phyloP scores from a whole-genome alignment of 2,329 filamentous ascomycete genomes.

The Calonectria fujianensis region DNA sequence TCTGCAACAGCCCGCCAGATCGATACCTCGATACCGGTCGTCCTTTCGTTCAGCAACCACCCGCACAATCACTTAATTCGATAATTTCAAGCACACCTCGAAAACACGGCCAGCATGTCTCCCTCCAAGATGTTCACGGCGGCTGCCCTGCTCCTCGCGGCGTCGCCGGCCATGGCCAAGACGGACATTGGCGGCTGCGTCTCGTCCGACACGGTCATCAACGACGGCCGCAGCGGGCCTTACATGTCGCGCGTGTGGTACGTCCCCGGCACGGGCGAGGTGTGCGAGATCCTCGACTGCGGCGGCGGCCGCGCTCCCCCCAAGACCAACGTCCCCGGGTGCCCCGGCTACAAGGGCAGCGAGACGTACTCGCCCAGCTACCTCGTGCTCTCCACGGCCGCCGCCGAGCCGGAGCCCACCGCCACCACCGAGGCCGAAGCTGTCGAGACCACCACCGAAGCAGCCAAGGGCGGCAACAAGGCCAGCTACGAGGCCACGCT shows the following conservation, averaged over 20 bases:
- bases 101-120: slow-evolving; percentile 47
- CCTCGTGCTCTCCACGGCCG: slow-evolving; percentile 60
- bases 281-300: slow-evolving; percentile 80
- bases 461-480: background rate
- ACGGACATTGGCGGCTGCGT: slow-evolving; percentile 70
- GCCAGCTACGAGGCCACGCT: slow-evolving; percentile 47
- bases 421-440: background rate
- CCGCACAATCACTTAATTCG: background rate
- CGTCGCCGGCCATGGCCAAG: slow-evolving; percentile 61
- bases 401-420: slow-evolving; percentile 36
- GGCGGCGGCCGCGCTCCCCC: slow-evolving; percentile 80
- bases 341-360: slow-evolving; percentile 72
- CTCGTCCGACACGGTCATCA: slow-evolving; percentile 59
- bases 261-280: slow-evolving; percentile 77
- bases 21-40: slow-evolving; percentile 23
- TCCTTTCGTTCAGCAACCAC: slow-evolving; percentile 32
- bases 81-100: background rate
- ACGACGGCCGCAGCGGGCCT: slow-evolving; percentile 52
- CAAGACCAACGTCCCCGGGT: slow-evolving; percentile 78
- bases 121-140: slow-evolving; percentile 51
- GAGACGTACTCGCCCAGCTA: slow-evolving; percentile 72
- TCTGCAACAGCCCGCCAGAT: background rate
- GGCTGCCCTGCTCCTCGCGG: slow-evolving; percentile 55
- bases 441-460: slow-evolving; percentile 27
- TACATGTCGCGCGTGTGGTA: slow-evolving; percentile 74